A percentile compares a stretch with the other conserved stretches of the same genome.
Evolutionary conservation across 1,284 basidiomycete genomes (phyloP).

Genomic region (Pseudozyma sp.): DNA sequence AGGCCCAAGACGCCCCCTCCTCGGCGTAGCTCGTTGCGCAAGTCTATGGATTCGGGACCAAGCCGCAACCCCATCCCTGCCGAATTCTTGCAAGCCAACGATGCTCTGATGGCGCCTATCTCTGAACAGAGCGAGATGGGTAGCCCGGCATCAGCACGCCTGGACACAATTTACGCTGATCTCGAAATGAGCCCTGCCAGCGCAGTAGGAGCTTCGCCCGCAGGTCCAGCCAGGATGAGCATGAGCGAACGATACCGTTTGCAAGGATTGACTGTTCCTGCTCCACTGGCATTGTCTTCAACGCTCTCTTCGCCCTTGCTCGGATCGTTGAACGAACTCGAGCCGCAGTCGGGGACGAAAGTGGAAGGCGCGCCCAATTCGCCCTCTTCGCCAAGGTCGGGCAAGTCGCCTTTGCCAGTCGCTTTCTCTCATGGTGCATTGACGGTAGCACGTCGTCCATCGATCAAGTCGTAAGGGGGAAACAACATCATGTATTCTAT

Average conservation of each 20-base stretch:
- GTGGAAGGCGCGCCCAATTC: conserved; percentile 11
- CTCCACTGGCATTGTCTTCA: conserved; percentile 31
- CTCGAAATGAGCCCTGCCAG: conserved; percentile 33
- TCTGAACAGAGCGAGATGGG: conserved; percentile 46
- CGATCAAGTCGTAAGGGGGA: conserved; percentile 3
- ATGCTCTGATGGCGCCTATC: conserved; percentile 39
- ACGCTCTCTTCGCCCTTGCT: conserved; percentile 26
- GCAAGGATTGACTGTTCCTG: conserved; percentile 36
- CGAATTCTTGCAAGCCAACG: conserved; percentile 25
- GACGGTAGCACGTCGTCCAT: conserved; percentile 21
- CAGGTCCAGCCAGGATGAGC: conserved; percentile 29
- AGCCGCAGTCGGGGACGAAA: conserved; percentile 17
- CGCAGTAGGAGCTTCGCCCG: conserved; percentile 10
- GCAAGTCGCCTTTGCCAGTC: conserved; percentile 12
- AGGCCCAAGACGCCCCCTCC: conserved; percentile 25
- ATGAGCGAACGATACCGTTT: conserved; percentile 43
- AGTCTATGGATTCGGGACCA: conserved; percentile 12
- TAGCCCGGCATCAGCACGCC: conserved; percentile 25
- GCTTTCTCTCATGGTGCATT: conserved; percentile 26
- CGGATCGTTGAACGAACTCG: conserved; percentile 2
- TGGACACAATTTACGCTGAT: conserved; percentile 11
- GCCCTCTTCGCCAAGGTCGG: conserved; percentile 13
- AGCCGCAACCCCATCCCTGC: conserved; percentile 17
- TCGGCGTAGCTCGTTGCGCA: conserved; percentile 39
- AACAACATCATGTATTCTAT: too few relatives aligned